Evolutionary conservation across 2,329 filamentous ascomycete genomes (phyloP).

Genomic region (Pseudogymnoascus sp.): DNA sequence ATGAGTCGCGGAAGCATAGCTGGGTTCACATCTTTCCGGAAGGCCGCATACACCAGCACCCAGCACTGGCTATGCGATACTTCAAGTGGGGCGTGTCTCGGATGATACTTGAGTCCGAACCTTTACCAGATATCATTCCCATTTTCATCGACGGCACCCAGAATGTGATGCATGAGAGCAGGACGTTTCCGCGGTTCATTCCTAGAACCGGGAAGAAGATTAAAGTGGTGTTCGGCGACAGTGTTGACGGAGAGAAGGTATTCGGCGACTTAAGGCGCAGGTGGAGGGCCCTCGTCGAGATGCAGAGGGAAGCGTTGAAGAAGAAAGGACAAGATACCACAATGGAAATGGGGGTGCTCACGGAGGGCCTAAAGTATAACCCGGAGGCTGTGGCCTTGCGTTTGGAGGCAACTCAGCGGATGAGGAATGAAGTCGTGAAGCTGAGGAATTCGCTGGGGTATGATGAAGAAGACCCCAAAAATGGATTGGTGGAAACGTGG

Average conservation of each 20-base stretch:
- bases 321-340: constrained; percentile 25
- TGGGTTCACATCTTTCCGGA: constrained; percentile 98
- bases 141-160: constrained; percentile 93
- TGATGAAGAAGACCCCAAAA: constrained; percentile 71
- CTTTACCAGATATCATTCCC: constrained; percentile 79
- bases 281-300: constrained; percentile 62
- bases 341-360: constrained; percentile 50
- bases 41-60: constrained; percentile 84
- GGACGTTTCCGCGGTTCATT: constrained; percentile 70
- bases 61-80: constrained; percentile 74
- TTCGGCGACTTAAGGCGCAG: constrained; percentile 70
- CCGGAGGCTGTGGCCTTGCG: constrained; percentile 70
- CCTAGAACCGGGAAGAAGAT: constrained; percentile 67
- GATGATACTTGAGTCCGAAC: constrained; percentile 81
- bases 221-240: constrained; percentile 70
- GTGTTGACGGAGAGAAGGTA: constrained; percentile 60
- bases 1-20: constrained; percentile 58
- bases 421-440: constrained; percentile 74
- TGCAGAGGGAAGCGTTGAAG: constrained; percentile 38
- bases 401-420: constrained; percentile 69
- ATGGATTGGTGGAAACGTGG: constrained; percentile 77
- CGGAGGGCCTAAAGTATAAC: constrained; percentile 57
- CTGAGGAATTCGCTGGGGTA: constrained; percentile 61
- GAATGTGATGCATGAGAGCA: constrained; percentile 76
- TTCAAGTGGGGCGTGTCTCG: constrained; percentile 97